phyloP scores from a whole-genome alignment of 2,329 filamentous ascomycete species.

The Torrubiella hemipterigena region DNA sequence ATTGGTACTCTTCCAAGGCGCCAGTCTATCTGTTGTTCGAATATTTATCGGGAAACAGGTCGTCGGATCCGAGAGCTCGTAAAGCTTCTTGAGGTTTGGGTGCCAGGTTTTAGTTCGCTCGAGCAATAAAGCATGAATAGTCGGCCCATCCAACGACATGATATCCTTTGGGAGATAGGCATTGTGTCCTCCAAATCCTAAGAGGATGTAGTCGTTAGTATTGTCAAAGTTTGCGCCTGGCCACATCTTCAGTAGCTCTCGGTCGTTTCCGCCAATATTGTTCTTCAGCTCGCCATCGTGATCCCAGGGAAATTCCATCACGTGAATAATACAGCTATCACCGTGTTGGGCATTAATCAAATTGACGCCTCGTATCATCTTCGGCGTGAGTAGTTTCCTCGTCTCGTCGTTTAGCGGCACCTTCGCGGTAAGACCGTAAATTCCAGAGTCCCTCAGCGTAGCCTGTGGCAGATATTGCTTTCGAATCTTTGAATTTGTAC shows the following conservation, averaged over 20 bases:
- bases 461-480: conserved; percentile 8
- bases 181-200: conserved; percentile 5
- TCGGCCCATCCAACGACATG: conserved; percentile 4
- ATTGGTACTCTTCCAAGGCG: conserved; percentile 5
- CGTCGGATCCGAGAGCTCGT: conserved; percentile 5
- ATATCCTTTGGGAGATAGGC: conserved; percentile 2
- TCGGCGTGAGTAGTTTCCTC: conserved; percentile 2
- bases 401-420: conserved; percentile 7
- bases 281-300: conserved; percentile 2
- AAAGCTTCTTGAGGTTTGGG: conserved; percentile 4
- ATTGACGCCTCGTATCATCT: conserved; percentile 7
- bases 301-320: conserved; percentile 9
- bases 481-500: conserved; percentile 7
- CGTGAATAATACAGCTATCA: conserved; percentile 8
- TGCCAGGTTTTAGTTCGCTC: conserved; percentile 5
- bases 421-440: conserved; percentile 8
- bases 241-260: conserved; percentile 5
- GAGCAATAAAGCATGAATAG: conserved; percentile 3
- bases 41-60: conserved; percentile 7
- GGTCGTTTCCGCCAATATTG: conserved; percentile 5
- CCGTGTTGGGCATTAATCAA: conserved; percentile 6
- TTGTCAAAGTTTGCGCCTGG: conserved; percentile 8
- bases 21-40: conserved; percentile 7
- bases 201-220: conserved; percentile 7
- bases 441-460: conserved; percentile 6